Base-by-base conservation (phyloP, 164 flowering plant species). In the Tetracentron sinense region DNA sequence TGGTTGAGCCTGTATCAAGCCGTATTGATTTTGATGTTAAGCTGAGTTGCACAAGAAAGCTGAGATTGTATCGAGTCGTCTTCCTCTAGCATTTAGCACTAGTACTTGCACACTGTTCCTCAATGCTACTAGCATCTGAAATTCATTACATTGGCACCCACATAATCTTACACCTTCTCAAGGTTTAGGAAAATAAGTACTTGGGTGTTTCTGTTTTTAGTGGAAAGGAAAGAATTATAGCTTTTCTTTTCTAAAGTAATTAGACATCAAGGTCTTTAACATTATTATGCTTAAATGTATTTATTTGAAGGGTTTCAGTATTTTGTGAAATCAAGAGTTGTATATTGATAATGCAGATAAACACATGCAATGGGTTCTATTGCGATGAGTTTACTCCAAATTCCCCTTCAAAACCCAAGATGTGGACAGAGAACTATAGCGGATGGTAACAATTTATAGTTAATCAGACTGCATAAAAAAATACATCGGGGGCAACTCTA, bases 311-410 rank as follows among this genome's bases (percentile, higher is more conserved):
- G 27, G 10, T 55, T 55, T 23, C 3, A 42, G 26, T 59, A 38
- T 52, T 50, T 51, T 57, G 19, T 65, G 4, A 56, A 25, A 57
- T 4, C 47, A 31, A 26, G 19, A 20, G 17, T n/a, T 16, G 22
- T 21, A 55, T 56, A 19, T 49, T 29, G 10, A 4, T n/a, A 15
- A 57, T 77, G 78, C 82, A 84, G 88, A 82, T 84, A 66, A 81
- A 82, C 65, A 81, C 89, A 29, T 85, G 89, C 76, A 85, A 85
- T 73, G 89, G 89, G n/a, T 79, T 80, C 56, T 85, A 85, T 51
- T 85, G 90, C 62, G 87, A 85, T 52, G 57, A 42, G 22, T 85
- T 85, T 42, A 66, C 78, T 38, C 82, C 86, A 46, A 82, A 84
- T 58, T 77, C 85, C 26, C 68, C 67, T 27, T 68, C 68, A 51